Base-by-base conservation (phyloP, 2,329 filamentous ascomycete genomes). In the Arthrobotrys megalospora region DNA sequence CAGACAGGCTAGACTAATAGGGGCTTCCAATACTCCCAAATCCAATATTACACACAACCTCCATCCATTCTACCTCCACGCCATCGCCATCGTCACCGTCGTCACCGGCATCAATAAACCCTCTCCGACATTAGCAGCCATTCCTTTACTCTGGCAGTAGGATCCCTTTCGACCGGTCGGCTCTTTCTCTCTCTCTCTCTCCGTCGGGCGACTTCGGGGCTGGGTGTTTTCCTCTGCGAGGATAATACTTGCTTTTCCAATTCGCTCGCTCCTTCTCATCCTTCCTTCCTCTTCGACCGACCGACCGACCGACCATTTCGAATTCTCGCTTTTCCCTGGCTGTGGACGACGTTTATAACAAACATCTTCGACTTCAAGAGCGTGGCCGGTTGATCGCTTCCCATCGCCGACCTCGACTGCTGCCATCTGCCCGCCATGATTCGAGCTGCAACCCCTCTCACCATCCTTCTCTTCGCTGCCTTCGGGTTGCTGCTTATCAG, bases 361-460 rank as follows among this genome's bases (percentile, higher is more conserved):
- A 28, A 2, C 24, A 28, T 28, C 24, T 28, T 28, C 24, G 24
- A 28, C 24, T 28, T 28, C 24, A 28, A 28, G 24, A 28, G 24
- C 24, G 24, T 28, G 24, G 24, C 24, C 5, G 24, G 24, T 28
- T 28, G 24, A 28, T 28, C 5, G 24, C 24, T 2, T 5, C 24
- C 5, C 24, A 5, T 28, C 24, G 24, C 24, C 24, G 24, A 28
- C n/a, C n/a, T n/a, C n/a, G n/a, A n/a, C n/a, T n/a, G n/a, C 24
- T 28, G 24, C 24, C 24, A 2, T 28, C 24, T 28, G 24, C 24
- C 19, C 48, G 65, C 80, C 82, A 83, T 83, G 86, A 87, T 98
- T 84, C 93, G 94, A 83, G 94, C 96, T 80, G 95, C 96, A 79
- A 98, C 96, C 78, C 95, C 96, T 81, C 87, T 99, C 83, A 91